Base-by-base conservation (phyloP, 805 yeast genomes). In the Sungouiozyma ichnusensis region DNA sequence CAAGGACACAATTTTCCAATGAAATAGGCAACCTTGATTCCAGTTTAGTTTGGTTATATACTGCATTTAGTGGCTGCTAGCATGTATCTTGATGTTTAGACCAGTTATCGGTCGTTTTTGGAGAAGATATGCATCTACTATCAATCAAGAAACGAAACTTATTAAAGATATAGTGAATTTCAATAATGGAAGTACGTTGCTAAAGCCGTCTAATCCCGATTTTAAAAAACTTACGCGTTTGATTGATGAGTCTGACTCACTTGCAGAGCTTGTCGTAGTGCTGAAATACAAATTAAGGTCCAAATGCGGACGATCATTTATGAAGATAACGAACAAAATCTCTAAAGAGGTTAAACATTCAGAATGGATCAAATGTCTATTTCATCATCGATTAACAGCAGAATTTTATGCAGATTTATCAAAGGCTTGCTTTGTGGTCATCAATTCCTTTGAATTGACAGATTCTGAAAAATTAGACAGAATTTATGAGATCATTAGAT, bases 401-500 rank as follows among this genome's bases (percentile, higher is more conserved):
- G 29, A 6, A 7, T 24, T 24, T 24, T 7, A 24, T 7, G 9
- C 6, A 24, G 29, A 24, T 24, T 24, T 24, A 11, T 24, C 11
- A 11, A 24, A 11, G 29, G 29, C 29, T 24, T 7, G 29, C 11
- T 24, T 11, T 11, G 29, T 24, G 29, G 29, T 24, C 9, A 24
- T 24, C 11, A 24, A 24, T 6, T 24, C 29, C 6, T 7, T 11
- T 24, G 29, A 24, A 11, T 24, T 24, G 11, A 24, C 29, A 6
- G 29, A 24, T 11, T 7, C 9, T 7, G 14, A 56, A 48, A 44
- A 47, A 19, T 35, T 33, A 3, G 16, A 40, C 7, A 35, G 38
- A 29, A 19, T 56, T 2, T 56, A 57, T 41, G 33, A 44, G 9
- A n/a, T 48, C 7, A 53, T 58, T 6, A 33, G 42, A n/a, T 39